Base-by-base conservation (phyloP, 306 rosid genomes). In the Castanea sativa region DNA sequence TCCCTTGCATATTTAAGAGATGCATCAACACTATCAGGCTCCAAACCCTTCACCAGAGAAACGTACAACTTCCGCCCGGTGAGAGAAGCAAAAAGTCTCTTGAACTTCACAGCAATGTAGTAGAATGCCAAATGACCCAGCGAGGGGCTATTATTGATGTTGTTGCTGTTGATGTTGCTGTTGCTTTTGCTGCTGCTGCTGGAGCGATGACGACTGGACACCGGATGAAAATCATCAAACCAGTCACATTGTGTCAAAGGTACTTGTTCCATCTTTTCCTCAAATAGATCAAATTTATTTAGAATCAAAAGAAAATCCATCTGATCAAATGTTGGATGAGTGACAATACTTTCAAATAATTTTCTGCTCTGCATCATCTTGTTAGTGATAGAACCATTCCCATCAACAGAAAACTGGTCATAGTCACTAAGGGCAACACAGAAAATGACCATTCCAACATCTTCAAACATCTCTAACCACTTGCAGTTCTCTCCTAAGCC, bases 381-480 rank as follows among this genome's bases (percentile, higher is more conserved):
- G 89, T 96, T 95, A 18, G 86, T 73, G 67, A 70, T 81, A 79
- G 86, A 76, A 72, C 99, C 98, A 79, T 82, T 88, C 55, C 83
- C 91, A 43, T 93, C 97, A 0, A 81, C 78, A 81, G 89, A 86
- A 85, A 86, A 76, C 84, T 82, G 97, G 84, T 96, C 99, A 9
- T 91, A 96, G 89, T 93, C 98, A 55, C 94, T 86, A 85, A 96
- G 86, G 55, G 98, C 73, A 75, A 96, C 97, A 69, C 99, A 93
- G 87, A 96, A 93, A 55, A 90, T 87, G 78, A 91, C 93, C 87
- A 93, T 90, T 58, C 96, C 97, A 77, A 93, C 90, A 82, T 93
- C 99, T 82, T 96, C 99, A 83, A 96, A 93, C 99, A 96, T 96
- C 88, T 93, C 98, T 56, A 96, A 87, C 99, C 99, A 96, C 88